phyloP scores from a whole-genome alignment of 1,139 yeast genomes.

The Blastobotrys niveus region DNA sequence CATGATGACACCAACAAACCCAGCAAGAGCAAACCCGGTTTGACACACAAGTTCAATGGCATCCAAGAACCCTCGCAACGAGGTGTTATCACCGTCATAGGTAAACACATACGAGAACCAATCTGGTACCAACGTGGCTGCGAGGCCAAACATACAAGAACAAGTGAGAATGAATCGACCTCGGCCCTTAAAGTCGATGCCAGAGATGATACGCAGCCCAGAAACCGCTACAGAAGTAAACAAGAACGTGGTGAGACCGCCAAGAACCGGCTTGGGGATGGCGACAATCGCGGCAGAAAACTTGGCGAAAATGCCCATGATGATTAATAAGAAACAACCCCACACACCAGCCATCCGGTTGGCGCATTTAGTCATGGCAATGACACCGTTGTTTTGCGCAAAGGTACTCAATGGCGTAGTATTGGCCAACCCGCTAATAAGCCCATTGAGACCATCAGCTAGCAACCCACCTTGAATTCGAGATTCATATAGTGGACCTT shows the following conservation, averaged over 20 bases:
- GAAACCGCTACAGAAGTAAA: slow-evolving; percentile 87
- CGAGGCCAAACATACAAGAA: slow-evolving; percentile 70
- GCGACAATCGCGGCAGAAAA: slow-evolving; percentile 85
- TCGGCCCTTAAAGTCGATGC: slow-evolving; percentile 70
- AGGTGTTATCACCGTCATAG: slow-evolving; percentile 41
- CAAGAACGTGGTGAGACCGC: slow-evolving; percentile 89
- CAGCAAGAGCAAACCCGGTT: slow-evolving; percentile 81
- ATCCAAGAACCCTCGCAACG: slow-evolving; percentile 61
- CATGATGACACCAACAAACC: slow-evolving; percentile 65
- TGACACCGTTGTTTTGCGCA: slow-evolving; percentile 93
- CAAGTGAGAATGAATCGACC: slow-evolving; percentile 81
- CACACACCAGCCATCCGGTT: slow-evolving; percentile 81
- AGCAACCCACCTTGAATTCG: slow-evolving; percentile 88
- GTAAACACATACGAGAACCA: slow-evolving; percentile 79
- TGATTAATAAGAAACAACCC: slow-evolving; percentile 73
- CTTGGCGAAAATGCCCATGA: slow-evolving; percentile 85
- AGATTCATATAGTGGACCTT: slow-evolving; percentile 72
- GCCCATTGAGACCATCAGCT: slow-evolving; percentile 69
- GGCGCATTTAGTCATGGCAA: slow-evolving; percentile 85
- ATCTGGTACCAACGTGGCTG: slow-evolving; percentile 63
- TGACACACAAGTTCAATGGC: slow-evolving; percentile 82
- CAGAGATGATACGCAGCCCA: slow-evolving; percentile 73
- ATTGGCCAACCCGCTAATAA: slow-evolving; percentile 58
- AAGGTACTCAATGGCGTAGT: slow-evolving; percentile 82
- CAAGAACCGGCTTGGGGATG: slow-evolving; percentile 78